A percentile compares a stretch with the other conserved stretches of the same genome.
Evolutionary conservation across 371 early-diverging fungal species (phyloP).

Genomic region (Massospora cicadina): DNA sequence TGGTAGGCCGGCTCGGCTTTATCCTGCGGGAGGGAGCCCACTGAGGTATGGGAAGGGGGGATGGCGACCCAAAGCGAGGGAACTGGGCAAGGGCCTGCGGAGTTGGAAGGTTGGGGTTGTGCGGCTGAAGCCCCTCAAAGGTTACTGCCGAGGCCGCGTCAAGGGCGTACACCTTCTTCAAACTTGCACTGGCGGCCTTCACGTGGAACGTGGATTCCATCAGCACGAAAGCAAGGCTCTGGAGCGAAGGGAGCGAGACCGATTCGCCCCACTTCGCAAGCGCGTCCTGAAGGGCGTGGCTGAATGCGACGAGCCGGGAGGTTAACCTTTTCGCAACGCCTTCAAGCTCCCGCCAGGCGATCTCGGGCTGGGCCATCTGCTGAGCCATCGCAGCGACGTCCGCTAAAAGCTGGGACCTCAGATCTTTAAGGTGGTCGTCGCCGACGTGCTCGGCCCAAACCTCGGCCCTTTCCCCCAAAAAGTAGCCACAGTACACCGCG

Average conservation of each 20-base stretch:
- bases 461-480: background rate
- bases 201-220: background rate
- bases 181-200: background rate
- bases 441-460: background rate
- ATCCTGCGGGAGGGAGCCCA: background rate
- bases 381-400: background rate
- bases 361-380: background rate
- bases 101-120: background rate
- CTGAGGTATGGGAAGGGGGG: background rate
- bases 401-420: background rate
- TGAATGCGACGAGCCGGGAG: background rate
- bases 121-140: background rate
- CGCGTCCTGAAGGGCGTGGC: background rate
- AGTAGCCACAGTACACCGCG: background rate
- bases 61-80: background rate
- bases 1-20: background rate
- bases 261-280: background rate
- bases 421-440: background rate
- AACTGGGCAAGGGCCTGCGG: background rate
- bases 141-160: background rate
- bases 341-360: background rate
- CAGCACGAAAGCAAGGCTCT: background rate
- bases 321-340: background rate
- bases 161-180: background rate
- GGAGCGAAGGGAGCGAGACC: background rate